phyloP scores from a whole-genome alignment of 2,329 filamentous ascomycete species.

The Botrytis deweyae region DNA sequence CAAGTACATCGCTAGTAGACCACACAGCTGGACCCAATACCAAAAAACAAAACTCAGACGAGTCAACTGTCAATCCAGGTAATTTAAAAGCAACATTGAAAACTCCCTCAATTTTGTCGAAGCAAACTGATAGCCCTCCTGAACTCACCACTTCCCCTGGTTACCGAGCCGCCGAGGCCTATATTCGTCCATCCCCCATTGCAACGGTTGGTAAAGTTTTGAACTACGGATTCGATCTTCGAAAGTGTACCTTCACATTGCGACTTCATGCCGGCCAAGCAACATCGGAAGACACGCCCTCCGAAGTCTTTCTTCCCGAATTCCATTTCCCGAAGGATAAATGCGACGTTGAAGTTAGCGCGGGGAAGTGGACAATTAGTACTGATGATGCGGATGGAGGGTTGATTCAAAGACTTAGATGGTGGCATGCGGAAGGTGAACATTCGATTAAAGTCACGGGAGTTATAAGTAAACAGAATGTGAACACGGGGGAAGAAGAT shows the following conservation, averaged over 20 bases:
- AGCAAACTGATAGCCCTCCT: conserved; percentile 51
- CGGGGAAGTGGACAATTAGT: conserved; percentile 87
- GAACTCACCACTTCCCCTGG: conserved; percentile 66
- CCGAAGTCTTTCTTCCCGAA: conserved; percentile 81
- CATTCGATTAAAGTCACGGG: conserved; percentile 78
- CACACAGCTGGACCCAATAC: conserved; percentile 41
- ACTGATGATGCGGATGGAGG: conserved; percentile 68
- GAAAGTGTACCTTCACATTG: conserved; percentile 73
- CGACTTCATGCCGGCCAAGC: conserved; percentile 61
- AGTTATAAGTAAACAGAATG: conserved; percentile 62
- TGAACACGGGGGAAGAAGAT: conserved; percentile 51
- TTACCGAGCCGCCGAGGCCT: conserved; percentile 88
- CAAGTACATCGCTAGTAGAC: conserved; percentile 47
- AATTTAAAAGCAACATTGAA: conserved; percentile 75
- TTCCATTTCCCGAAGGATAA: conserved; percentile 84
- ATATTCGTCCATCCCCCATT: conserved; percentile 80
- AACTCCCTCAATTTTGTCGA: conserved; percentile 63
- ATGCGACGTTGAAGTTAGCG: conserved; percentile 71
- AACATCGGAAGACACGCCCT: conserved; percentile 66
- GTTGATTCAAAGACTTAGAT: conserved; percentile 73
- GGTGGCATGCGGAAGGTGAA: conserved; percentile 90
- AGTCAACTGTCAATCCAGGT: conserved; percentile 64
- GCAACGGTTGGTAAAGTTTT: conserved; percentile 69
- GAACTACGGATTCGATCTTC: conserved; percentile 78
- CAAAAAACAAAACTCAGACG: conserved; percentile 49